Evolutionary conservation across 2,329 filamentous ascomycete genomes (phyloP).

Genomic region (Fusarium chlamydosporum): DNA sequence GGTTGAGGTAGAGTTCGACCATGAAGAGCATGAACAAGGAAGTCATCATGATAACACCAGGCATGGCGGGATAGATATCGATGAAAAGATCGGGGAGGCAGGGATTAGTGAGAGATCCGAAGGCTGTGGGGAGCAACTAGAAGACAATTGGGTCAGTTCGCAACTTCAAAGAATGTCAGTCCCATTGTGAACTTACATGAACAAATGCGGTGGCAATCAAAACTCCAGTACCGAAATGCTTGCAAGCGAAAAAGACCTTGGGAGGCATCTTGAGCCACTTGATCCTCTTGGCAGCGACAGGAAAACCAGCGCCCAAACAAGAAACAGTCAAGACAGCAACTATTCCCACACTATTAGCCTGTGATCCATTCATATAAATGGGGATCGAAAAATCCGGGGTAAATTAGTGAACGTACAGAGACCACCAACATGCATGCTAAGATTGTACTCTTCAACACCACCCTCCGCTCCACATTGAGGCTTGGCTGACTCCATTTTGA

Average conservation of each 20-base stretch:
- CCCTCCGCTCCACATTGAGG: constrained; percentile 50
- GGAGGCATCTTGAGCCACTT: constrained; percentile 70
- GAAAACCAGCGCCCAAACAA: constrained; percentile 63
- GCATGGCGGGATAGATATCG: constrained; percentile 71
- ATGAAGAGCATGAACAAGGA: constrained; percentile 73
- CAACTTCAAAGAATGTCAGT: too few relatives aligned
- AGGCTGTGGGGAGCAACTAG: constrained; percentile 71
- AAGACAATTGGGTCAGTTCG: neutral
- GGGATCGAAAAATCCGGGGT: constrained; percentile 1
- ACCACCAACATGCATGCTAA: constrained; percentile 50
- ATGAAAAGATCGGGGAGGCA: constrained; percentile 73
- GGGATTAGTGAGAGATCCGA: constrained; percentile 65
- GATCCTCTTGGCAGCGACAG: constrained; percentile 68
- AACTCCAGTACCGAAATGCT: constrained; percentile 79
- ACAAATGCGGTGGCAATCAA: constrained; percentile 81
- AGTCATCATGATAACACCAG: constrained; percentile 75
- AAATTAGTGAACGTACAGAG: constrained; percentile 48
- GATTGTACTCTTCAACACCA: constrained; percentile 45
- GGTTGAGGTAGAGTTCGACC: constrained; percentile 73
- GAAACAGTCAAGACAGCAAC: constrained; percentile 52
- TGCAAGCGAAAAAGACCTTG: constrained; percentile 72
- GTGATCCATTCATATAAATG: neutral
- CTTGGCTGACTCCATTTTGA: constrained; percentile 39
- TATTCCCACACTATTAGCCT: constrained; percentile 9
- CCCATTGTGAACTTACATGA: constrained; percentile 63